Percentiles rank a stretch among this genome's conserved stretches.
phyloP scores from a whole-genome alignment of 768 basidiomycete genomes.

The Rhodotorula taiwanensis region DNA sequence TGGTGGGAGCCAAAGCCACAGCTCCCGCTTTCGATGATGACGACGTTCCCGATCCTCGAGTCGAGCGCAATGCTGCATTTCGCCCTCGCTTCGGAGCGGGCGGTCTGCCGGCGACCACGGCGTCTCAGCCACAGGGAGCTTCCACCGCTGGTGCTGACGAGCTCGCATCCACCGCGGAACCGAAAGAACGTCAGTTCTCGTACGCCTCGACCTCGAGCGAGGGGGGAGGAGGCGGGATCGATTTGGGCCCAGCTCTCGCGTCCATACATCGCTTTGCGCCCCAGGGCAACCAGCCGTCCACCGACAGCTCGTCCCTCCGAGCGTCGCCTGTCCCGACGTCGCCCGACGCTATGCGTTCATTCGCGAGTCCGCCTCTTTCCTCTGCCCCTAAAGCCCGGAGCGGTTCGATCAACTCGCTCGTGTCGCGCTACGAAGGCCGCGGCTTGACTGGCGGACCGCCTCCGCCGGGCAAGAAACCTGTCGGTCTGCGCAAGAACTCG shows the following conservation, averaged over 20 bases:
- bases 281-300: background rate
- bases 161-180: background rate
- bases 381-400: too few relatives aligned
- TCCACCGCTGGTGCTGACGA: too few relatives aligned
- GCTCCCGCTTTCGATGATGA: conserved; percentile 21
- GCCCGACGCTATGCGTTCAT: too few relatives aligned
- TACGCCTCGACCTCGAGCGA: conserved; percentile 2
- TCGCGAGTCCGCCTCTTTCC: too few relatives aligned
- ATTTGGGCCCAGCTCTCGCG: conserved; percentile 32
- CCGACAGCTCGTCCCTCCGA: too few relatives aligned
- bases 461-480: conserved; percentile 17
- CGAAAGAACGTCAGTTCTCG: background rate
- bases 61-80: too few relatives aligned
- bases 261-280: conserved; percentile 35
- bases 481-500: conserved; percentile 27
- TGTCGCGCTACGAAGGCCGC: conserved; percentile 22
- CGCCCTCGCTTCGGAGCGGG: too few relatives aligned
- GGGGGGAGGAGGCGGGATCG: conserved; percentile 26
- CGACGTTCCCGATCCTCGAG: too few relatives aligned
- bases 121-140: too few relatives aligned
- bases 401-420: conserved; percentile 18
- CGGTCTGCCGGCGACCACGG: too few relatives aligned
- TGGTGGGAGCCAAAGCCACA: background rate
- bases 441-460: conserved; percentile 23
- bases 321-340: background rate